Percentiles rank a stretch among this genome's conserved stretches.
phyloP scores from a whole-genome alignment of 1,139 yeast species.

The Yamadazyma diddensiae region DNA sequence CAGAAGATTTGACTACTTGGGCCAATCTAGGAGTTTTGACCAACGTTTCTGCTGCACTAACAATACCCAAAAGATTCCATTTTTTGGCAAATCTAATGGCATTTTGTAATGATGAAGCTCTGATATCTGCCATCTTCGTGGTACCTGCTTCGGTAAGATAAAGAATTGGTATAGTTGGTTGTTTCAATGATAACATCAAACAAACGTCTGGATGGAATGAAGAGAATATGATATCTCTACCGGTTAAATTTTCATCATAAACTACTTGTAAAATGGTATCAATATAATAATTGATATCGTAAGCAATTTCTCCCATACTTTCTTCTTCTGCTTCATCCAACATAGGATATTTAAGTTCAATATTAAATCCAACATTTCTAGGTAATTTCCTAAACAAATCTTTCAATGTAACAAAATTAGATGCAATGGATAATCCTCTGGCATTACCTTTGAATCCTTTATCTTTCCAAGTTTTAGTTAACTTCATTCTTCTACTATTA shows the following conservation, averaged over 20 bases:
- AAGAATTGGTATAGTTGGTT: conserved; percentile 87
- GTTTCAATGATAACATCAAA: conserved; percentile 79
- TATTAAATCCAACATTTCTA: conserved; percentile 82
- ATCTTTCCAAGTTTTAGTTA: conserved; percentile 82
- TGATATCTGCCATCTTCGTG: conserved; percentile 75
- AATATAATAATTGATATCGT: conserved; percentile 83
- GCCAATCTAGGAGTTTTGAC: conserved; percentile 87
- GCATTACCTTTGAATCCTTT: conserved; percentile 90
- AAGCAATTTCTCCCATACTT: conserved; percentile 81
- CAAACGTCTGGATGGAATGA: conserved; percentile 96
- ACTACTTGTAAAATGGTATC: conserved; percentile 80
- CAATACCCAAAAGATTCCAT: conserved; percentile 92
- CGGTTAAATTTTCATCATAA: conserved; percentile 69
- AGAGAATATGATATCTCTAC: conserved; percentile 85
- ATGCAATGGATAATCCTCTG: conserved; percentile 86
- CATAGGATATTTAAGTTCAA: conserved; percentile 95
- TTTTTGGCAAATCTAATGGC: conserved; percentile 88
- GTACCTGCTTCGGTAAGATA: conserved; percentile 91
- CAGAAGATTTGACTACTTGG: conserved; percentile 82
- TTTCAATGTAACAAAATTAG: conserved; percentile 84
- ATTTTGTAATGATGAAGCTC: conserved; percentile 86
- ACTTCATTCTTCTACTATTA: conserved; percentile 68
- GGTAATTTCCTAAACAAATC: conserved; percentile 85
- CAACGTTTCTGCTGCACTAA: conserved; percentile 82
- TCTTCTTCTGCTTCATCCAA: conserved; percentile 88